Conservation (phyloP, 78 protist species). For the Carpediemonas membranifera region DNA sequence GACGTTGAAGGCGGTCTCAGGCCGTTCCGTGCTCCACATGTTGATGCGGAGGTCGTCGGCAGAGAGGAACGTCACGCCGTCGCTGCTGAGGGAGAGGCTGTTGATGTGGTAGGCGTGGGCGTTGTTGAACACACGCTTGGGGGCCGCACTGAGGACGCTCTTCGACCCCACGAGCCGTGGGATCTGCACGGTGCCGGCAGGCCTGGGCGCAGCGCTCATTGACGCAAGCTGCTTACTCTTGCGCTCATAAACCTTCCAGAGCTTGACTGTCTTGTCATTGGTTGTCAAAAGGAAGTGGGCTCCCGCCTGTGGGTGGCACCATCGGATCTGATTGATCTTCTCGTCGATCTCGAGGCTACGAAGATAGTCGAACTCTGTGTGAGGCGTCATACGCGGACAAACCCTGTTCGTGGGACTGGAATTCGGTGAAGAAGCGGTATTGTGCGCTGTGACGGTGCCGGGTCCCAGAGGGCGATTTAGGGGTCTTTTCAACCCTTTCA, state of each 20-base stretch:
- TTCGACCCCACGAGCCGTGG: no score
- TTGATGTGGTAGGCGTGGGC: constrained; percentile 96
- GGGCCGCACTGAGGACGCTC: no score
- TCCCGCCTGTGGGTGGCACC: constrained; percentile 43
- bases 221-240: no score
- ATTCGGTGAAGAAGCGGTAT: constrained; percentile 69
- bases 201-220: no score
- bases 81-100: constrained; percentile 29
- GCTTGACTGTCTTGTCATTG: constrained; percentile 86
- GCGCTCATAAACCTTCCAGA: constrained; percentile 75
- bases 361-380: constrained; percentile 93
- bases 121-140: constrained; percentile 58
- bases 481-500: not conserved
- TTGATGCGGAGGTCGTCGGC: constrained; percentile 93
- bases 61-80: constrained; percentile 69
- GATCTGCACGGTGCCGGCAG: no score
- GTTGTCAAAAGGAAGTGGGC: constrained; percentile 64
- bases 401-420: constrained; percentile 90
- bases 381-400: no score
- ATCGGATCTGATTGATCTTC: constrained; percentile 84
- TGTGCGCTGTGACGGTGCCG: not conserved
- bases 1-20: not conserved
- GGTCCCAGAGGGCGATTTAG: no score
- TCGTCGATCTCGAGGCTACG: constrained; percentile 93
- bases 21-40: constrained; percentile 75